phyloP scores from a whole-genome alignment of 345 rosid species.

The Melastoma malabathricum region DNA sequence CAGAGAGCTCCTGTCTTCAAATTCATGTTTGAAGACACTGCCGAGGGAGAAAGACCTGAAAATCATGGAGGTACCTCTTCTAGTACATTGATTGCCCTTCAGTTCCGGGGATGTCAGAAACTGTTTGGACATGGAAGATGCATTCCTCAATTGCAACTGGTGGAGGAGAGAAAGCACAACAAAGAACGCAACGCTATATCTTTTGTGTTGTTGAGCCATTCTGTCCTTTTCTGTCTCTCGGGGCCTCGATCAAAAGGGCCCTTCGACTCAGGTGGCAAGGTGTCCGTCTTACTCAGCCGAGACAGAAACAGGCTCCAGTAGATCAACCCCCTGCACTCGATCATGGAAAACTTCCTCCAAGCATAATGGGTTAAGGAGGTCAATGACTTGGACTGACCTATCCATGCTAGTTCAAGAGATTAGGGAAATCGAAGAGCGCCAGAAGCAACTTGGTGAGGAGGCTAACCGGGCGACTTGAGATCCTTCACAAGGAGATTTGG shows the following conservation, averaged over 20 bases:
- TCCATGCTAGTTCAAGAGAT: slow-evolving; percentile 70
- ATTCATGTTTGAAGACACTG: slow-evolving; percentile 44
- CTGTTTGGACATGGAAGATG: slow-evolving; percentile 55
- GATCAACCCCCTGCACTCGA: slow-evolving; percentile 23
- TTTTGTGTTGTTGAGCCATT: too few species aligned
- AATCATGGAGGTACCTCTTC: slow-evolving; percentile 56
- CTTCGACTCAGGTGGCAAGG: slow-evolving; percentile 53
- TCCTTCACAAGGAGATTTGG: slow-evolving; percentile 70
- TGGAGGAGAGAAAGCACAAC: slow-evolving; percentile 50
- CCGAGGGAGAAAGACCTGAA: slow-evolving; percentile 54
- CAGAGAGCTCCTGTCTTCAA: slow-evolving; percentile 58
- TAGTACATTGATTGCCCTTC: not conserved
- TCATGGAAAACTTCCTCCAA: slow-evolving; percentile 26
- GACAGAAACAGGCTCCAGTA: slow-evolving; percentile 21
- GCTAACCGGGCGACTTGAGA: slow-evolving; percentile 86
- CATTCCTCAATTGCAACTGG: slow-evolving; percentile 67
- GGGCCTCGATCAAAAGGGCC: slow-evolving; percentile 41
- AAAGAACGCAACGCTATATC: slow-evolving; percentile 50
- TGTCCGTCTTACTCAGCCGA: slow-evolving; percentile 56
- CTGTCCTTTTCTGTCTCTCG: slow-evolving; percentile 13
- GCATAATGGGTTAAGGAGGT: slow-evolving; percentile 44
- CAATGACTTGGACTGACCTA: slow-evolving; percentile 60
- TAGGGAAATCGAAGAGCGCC: slow-evolving; percentile 69
- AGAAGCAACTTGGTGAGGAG: slow-evolving; percentile 77
- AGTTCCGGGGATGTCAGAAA: too few species aligned